Evolutionary conservation across 2,329 filamentous ascomycete species (phyloP).

Genomic region (Claviceps purpurea): DNA sequence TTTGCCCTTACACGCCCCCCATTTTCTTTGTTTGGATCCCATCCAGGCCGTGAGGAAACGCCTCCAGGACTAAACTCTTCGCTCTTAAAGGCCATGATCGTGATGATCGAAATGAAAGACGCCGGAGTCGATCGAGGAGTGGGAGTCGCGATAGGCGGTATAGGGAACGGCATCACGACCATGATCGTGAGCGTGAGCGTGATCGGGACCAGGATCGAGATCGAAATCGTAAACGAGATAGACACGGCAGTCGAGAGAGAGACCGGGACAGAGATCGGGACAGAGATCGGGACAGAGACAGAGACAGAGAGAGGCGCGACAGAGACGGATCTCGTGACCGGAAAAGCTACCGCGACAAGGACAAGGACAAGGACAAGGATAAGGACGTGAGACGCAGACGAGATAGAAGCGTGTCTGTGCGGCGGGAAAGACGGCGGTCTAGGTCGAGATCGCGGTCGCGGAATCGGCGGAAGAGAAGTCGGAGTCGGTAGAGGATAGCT

Average conservation of each 20-base stretch:
- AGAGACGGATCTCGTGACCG: conserved; percentile 21
- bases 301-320: conserved; percentile 9
- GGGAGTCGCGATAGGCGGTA: conserved; percentile 17
- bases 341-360: conserved; percentile 13
- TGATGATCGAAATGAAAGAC: conserved; percentile 21
- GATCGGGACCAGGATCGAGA: conserved; percentile 19
- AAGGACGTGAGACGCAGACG: conserved; percentile 15
- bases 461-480: background rate
- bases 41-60: background rate
- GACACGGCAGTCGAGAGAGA: conserved; percentile 18
- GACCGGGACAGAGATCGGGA: conserved; percentile 22
- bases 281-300: conserved; percentile 24
- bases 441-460: conserved; percentile 12
- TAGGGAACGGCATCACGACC: conserved; percentile 20
- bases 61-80: background rate
- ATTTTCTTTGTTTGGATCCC: too few relatives aligned
- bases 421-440: conserved; percentile 18
- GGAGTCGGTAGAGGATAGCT: background rate
- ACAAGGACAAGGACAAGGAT: conserved; percentile 15
- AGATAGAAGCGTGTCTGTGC: conserved; percentile 22
- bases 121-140: conserved; percentile 23
- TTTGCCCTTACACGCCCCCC: too few relatives aligned
- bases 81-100: background rate
- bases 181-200: conserved; percentile 11
- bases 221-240: conserved; percentile 19